Percentiles rank a stretch among this genome's conserved stretches.
These are phyloP conservation scores for Solanum lignicaule DNA, from an alignment of 257 asterid genomes.

Conservation along the genomic window DNA sequence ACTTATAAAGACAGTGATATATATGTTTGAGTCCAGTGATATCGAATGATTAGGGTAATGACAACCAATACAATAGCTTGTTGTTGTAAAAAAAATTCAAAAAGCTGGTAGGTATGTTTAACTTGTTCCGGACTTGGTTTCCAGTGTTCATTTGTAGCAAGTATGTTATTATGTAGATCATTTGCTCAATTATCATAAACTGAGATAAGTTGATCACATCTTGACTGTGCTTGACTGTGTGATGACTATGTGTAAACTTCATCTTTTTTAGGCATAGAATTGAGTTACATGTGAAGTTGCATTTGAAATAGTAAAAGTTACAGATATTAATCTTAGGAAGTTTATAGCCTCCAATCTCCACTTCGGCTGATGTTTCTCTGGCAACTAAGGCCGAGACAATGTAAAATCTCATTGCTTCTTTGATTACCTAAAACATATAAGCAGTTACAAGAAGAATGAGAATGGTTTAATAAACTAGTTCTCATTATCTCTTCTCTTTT, in stretches of 20 bases:
- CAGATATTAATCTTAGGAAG: constrained; percentile 60
- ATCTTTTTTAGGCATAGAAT: neutral
- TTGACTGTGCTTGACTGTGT: neutral
- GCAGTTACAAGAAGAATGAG: neutral
- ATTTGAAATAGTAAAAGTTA: neutral
- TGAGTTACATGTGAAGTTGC: neutral
- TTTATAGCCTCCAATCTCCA: constrained; percentile 71
- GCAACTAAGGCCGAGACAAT: constrained; percentile 84
- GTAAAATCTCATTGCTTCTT: constrained; percentile 90
- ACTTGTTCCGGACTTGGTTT: neutral
- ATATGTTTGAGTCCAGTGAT: too few relatives aligned
- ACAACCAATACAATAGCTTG: constrained; percentile 39
- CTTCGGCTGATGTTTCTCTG: constrained; percentile 69
- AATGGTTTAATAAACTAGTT: neutral
- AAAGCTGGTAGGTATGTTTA: neutral
- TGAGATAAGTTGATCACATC: neutral
- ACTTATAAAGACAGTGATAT: neutral
- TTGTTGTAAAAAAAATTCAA: constrained; percentile 17
- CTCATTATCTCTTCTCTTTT: neutral
- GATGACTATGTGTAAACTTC: neutral
- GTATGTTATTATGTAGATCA: constrained; percentile 15
- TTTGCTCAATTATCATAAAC: neutral
- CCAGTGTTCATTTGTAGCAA: constrained; percentile 5
- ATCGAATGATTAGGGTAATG: neutral
- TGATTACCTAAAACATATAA: constrained; percentile 50